A percentile compares a stretch with the other conserved stretches of the same genome.
Evolutionary conservation across 768 basidiomycete species (phyloP).

Genomic region (Dentipellis sp.): DNA sequence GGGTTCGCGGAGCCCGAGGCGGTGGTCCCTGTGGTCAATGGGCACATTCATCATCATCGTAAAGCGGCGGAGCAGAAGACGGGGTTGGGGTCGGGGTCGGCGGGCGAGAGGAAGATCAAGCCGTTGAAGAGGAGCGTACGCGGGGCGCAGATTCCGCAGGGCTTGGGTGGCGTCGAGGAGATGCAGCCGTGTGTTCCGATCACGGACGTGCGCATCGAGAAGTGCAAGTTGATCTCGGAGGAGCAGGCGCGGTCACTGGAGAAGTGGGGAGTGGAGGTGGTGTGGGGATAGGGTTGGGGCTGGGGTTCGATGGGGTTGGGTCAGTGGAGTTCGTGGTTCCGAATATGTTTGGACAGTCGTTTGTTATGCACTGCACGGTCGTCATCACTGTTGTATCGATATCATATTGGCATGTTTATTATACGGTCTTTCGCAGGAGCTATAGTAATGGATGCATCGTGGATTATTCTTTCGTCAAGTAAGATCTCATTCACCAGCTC

Average conservation of each 20-base stretch:
- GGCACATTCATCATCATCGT: background rate
- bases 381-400: no score
- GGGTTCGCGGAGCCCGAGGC: background rate
- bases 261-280: background rate
- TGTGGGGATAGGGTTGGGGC: background rate
- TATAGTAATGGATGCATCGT: no score
- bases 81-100: background rate
- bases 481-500: no score
- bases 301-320: background rate
- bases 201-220: background rate
- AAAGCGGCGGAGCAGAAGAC: background rate
- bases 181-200: background rate
- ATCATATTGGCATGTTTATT: no score
- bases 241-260: constrained; percentile 1
- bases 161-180: background rate
- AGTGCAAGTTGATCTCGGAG: background rate
- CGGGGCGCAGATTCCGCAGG: background rate
- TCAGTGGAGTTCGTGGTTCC: no score
- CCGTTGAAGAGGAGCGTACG: background rate
- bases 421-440: no score
- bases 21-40: no score
- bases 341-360: no score
- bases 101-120: background rate
- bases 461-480: no score
- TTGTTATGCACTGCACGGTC: no score